Evolutionary conservation across 306 rosid species (phyloP).

Genomic region (Adenanthera pavonina): DNA sequence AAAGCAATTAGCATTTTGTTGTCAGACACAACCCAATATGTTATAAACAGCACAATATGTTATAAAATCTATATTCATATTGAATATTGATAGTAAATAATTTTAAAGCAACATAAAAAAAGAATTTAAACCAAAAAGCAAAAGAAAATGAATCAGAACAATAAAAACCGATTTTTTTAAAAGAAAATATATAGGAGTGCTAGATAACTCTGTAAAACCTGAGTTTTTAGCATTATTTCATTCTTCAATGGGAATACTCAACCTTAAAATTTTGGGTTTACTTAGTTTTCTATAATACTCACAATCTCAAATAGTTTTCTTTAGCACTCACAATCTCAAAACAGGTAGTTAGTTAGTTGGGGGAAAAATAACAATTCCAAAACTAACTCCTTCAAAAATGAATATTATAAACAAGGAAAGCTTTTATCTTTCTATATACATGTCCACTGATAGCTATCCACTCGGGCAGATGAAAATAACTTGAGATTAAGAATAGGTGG

Average conservation of each 20-base stretch:
- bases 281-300: background rate
- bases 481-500: background rate
- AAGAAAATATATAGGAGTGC: too few species aligned
- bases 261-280: background rate
- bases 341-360: background rate
- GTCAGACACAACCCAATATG: too few species aligned
- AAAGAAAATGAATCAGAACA: too few species aligned
- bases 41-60: too few species aligned
- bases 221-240: background rate
- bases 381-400: conserved; percentile 19
- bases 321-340: background rate
- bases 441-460: conserved; percentile 35
- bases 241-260: background rate
- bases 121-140: too few species aligned
- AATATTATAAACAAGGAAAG: conserved; percentile 21
- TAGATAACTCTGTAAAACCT: background rate
- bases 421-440: conserved; percentile 45
- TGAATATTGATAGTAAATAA: too few species aligned
- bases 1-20: too few species aligned
- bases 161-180: too few species aligned
- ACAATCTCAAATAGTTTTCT: background rate
- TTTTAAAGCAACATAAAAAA: too few species aligned
- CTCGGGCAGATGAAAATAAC: conserved; percentile 17
- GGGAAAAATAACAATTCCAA: background rate
- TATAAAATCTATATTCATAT: too few species aligned